Evolutionary conservation across 345 rosid genomes (phyloP).

Genomic region (Litchi chinensis): DNA sequence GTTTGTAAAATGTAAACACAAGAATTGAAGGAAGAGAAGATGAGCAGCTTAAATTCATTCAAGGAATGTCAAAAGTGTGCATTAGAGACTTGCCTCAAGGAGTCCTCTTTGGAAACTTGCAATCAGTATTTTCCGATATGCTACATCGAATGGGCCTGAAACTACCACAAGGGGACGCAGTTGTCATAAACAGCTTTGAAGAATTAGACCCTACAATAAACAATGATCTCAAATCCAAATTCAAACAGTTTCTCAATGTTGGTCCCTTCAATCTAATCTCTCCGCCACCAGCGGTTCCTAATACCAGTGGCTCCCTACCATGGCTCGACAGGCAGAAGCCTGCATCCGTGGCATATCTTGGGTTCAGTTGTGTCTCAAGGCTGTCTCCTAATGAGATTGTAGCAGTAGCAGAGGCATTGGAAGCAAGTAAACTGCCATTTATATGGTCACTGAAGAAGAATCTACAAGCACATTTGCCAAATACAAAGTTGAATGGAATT

Average conservation of each 20-base stretch:
- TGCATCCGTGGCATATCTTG: constrained; percentile 41
- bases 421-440: constrained; percentile 30
- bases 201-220: constrained; percentile 40
- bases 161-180: constrained; percentile 38
- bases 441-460: constrained; percentile 44
- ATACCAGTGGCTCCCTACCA: constrained; percentile 25
- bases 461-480: constrained; percentile 29
- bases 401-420: constrained; percentile 43
- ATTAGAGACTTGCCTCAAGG: constrained; percentile 17
- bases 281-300: not conserved
- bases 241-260: constrained; percentile 32
- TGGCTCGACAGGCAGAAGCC: constrained; percentile 40
- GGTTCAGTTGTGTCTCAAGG: constrained; percentile 40
- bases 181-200: constrained; percentile 45
- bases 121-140: constrained; percentile 12
- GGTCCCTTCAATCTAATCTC: constrained; percentile 41
- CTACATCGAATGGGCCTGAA: constrained; percentile 33
- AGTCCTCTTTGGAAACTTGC: constrained; percentile 27
- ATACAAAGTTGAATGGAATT: constrained; percentile 27
- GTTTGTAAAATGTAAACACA: constrained; percentile 6
- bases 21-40: constrained; percentile 11
- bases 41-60: not conserved
- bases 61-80: constrained; percentile 9
- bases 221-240: constrained; percentile 34
- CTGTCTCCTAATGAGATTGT: constrained; percentile 38